Evolutionary conservation across 768 basidiomycete species (phyloP), one percentile per base, ranked within the genome.

Genomic region (Lactarius quietus): DNA sequence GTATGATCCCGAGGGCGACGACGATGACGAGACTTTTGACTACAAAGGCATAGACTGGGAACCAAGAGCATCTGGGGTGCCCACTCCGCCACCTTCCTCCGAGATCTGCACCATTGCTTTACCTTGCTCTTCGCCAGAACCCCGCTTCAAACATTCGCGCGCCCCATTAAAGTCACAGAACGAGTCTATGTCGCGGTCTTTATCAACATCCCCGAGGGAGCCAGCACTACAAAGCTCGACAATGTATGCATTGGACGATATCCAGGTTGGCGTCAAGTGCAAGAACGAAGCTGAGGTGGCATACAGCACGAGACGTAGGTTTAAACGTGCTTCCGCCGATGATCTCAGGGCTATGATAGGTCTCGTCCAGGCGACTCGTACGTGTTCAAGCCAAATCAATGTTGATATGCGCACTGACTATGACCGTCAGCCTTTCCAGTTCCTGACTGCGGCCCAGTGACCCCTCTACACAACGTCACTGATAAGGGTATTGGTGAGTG

Each of bases 211-310:
- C 14, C 39, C 29, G 18, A 36, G 15, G 33, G 33, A 15, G 4
- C n/a, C 29, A 9, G 57, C 26, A 7, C 20, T 1, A 17, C 33
- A 18, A 60, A 28, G 18, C 26, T 15, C 33, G 20, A 15, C 51
- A 26, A 36, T 31, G 26, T 65, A 57, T 28, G 55, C 64, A 20
- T 41, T 2, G 35, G 64, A 65, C 45, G 64, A 65, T 39, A 65
- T 61, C 54, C 59, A 33, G 20, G 35, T 65, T 3, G 58, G 58
- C 39, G 35, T 39, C 12, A 57, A 58, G 39, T 28, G 5, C 10
- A 57, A 31, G 26, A 36, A 35, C 20, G 15, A 35, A 39, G 6
- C 39, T 48, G 20, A 33, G 23, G 20, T 29, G 26, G 12, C 23
- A 10, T 29, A 29, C n/a, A 23, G 53, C 28, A 54, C n/a, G 48